Evolutionary conservation across 2,329 filamentous ascomycete genomes (phyloP).

Genomic region (Paradendryphiella salina): DNA sequence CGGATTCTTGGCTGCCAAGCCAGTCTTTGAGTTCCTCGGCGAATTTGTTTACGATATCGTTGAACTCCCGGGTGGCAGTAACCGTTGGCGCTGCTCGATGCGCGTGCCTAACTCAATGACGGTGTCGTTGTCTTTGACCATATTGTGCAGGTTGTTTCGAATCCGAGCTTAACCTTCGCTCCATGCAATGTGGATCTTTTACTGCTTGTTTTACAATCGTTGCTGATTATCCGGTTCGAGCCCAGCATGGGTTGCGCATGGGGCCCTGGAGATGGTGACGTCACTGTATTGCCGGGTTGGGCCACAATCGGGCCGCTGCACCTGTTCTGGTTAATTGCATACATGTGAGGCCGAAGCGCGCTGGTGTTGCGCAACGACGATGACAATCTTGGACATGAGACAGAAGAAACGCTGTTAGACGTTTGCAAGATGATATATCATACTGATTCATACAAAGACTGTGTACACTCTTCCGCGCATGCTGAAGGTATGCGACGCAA

Average conservation of each 20-base stretch:
- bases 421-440: neutral
- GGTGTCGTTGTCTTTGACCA: constrained; percentile 58
- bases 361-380: neutral
- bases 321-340: neutral
- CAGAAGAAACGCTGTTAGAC: neutral
- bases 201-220: neutral
- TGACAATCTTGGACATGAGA: neutral
- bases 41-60: constrained; percentile 68
- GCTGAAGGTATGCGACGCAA: neutral
- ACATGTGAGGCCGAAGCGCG: neutral
- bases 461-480: neutral
- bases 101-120: constrained; percentile 51
- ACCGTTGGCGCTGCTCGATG: neutral
- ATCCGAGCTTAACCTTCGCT: neutral
- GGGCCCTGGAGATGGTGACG: neutral
- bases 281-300: neutral
- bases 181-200: neutral
- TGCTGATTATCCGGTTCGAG: neutral
- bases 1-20: constrained; percentile 63
- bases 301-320: neutral
- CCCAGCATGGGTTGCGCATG: no score
- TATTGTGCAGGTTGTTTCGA: constrained; percentile 33
- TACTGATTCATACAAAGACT: neutral
- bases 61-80: constrained; percentile 59
- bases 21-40: constrained; percentile 63